Percentiles rank a stretch among this genome's conserved stretches.
Evolutionary conservation across 805 yeast species (phyloP).

Genomic region (Pichia thaimueangensis): DNA sequence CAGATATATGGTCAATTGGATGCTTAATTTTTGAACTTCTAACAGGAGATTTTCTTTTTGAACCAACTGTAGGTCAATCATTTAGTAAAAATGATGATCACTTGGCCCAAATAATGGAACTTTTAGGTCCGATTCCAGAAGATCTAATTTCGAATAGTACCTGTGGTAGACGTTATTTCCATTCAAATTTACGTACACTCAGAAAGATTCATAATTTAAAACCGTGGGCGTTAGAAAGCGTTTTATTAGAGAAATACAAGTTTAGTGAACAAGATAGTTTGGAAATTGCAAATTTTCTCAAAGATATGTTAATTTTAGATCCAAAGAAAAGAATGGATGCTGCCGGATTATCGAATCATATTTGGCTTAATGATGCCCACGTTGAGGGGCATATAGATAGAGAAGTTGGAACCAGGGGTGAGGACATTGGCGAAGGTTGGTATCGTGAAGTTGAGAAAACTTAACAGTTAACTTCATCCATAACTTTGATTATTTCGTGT

Average conservation of each 20-base stretch:
- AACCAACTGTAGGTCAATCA: conserved; percentile 72
- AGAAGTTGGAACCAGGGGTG: conserved; percentile 72
- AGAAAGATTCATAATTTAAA: conserved; percentile 75
- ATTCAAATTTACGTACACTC: conserved; percentile 37
- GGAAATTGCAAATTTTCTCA: conserved; percentile 66
- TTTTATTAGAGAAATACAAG: conserved; percentile 79
- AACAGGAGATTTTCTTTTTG: conserved; percentile 92
- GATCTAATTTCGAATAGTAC: conserved; percentile 54
- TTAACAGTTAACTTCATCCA: no score
- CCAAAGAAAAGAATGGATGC: conserved; percentile 89
- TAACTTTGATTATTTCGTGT: no score
- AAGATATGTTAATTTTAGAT: conserved; percentile 75
- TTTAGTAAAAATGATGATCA: conserved; percentile 93
- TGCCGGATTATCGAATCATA: conserved; percentile 87
- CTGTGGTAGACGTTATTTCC: conserved; percentile 43
- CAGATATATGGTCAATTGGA: conserved; percentile 95
- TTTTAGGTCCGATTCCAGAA: conserved; percentile 37
- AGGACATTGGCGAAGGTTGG: conserved; percentile 87
- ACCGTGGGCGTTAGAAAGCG: conserved; percentile 84
- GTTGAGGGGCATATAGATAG: conserved; percentile 78
- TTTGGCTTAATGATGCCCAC: conserved; percentile 73
- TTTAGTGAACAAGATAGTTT: conserved; percentile 61
- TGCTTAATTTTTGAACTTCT: conserved; percentile 84
- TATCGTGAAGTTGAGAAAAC: conserved; percentile 44
- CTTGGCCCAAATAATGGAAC: conserved; percentile 87